phyloP scores from a whole-genome alignment of 306 rosid species.

The Quillaja saponaria region DNA sequence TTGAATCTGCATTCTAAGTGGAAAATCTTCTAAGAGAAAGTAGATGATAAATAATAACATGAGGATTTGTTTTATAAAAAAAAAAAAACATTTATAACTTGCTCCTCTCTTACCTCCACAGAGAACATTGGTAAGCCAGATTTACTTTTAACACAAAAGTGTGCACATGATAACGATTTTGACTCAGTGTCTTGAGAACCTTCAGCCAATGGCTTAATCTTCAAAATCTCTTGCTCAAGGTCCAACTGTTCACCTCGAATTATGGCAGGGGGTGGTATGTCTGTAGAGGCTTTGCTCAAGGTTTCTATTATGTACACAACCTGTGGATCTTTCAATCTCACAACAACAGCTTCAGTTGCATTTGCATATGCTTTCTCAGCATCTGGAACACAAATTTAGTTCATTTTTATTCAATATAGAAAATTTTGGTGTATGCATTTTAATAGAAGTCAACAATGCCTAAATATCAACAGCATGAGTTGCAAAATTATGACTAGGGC shows the following conservation, averaged over 20 bases:
- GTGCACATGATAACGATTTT: constrained; percentile 50
- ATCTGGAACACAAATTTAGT: constrained; percentile 46
- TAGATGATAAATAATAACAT: background rate
- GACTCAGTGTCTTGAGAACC: constrained; percentile 39
- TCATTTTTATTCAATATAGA: constrained; percentile 23
- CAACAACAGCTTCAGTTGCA: constrained; percentile 62
- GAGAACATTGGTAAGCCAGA: constrained; percentile 36
- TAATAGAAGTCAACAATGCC: background rate
- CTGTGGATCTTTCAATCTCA: constrained; percentile 63
- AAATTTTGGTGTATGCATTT: constrained; percentile 18
- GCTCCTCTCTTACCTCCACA: constrained; percentile 54
- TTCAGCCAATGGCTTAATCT: constrained; percentile 37
- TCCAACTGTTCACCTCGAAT: constrained; percentile 67
- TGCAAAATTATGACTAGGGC: constrained; percentile 3
- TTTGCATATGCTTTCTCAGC: constrained; percentile 48
- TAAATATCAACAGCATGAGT: constrained; percentile 2
- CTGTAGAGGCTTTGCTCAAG: constrained; percentile 39
- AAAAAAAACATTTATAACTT: background rate
- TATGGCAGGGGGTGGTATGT: constrained; percentile 57
- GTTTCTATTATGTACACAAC: constrained; percentile 58
- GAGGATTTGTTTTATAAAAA: no score
- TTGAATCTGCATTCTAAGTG: constrained; percentile 85
- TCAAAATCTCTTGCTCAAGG: constrained; percentile 47
- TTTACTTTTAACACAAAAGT: constrained; percentile 52
- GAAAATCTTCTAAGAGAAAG: constrained; percentile 34